Conservation (phyloP, 2,329 filamentous ascomycete species). For the Colletotrichum plurivorum region DNA sequence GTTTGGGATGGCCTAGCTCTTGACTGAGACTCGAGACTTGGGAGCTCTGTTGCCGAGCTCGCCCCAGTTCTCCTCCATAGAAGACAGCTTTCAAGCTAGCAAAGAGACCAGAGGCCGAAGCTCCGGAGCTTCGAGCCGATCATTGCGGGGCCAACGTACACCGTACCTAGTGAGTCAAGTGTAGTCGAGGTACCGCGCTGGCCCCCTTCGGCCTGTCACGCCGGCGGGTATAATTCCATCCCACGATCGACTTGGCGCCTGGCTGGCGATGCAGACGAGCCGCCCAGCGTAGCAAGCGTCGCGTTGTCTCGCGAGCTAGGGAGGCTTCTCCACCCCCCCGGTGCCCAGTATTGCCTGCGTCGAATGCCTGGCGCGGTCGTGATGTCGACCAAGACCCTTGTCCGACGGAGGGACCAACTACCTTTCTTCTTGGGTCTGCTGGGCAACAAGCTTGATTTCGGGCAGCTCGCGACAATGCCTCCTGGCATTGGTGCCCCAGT, state of each 20-base stretch:
- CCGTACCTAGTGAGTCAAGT: too few relatives aligned
- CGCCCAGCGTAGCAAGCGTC: constrained; percentile 3
- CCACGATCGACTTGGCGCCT: constrained; percentile 32
- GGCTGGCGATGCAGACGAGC: constrained; percentile 15
- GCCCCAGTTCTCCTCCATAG: too few relatives aligned
- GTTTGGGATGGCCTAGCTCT: neutral
- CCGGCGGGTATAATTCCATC: neutral
- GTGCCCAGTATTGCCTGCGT: neutral
- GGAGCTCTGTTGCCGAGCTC: neutral
- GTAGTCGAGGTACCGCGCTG: too few relatives aligned
- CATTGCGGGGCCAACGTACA: constrained; percentile 5
- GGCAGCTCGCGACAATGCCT: constrained; percentile 8
- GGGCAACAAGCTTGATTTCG: constrained; percentile 31
- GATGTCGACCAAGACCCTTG: constrained; percentile 39
- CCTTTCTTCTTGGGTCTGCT: constrained; percentile 8
- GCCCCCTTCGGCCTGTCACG: neutral
- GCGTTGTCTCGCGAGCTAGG: constrained; percentile 25
- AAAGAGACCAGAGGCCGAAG: neutral
- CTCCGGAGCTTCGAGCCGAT: constrained; percentile 8
- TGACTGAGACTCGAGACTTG: neutral
- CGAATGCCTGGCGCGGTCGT: constrained; percentile 29
- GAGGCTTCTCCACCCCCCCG: constrained; percentile 27
- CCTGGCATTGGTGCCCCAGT: constrained; percentile 14
- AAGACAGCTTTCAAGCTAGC: too few relatives aligned
- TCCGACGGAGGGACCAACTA: constrained; percentile 4